A percentile compares a stretch with the other conserved stretches of the same genome.
Evolutionary conservation across 768 basidiomycete species (phyloP).

Genomic region (Porphyrellus cyaneotinctus): DNA sequence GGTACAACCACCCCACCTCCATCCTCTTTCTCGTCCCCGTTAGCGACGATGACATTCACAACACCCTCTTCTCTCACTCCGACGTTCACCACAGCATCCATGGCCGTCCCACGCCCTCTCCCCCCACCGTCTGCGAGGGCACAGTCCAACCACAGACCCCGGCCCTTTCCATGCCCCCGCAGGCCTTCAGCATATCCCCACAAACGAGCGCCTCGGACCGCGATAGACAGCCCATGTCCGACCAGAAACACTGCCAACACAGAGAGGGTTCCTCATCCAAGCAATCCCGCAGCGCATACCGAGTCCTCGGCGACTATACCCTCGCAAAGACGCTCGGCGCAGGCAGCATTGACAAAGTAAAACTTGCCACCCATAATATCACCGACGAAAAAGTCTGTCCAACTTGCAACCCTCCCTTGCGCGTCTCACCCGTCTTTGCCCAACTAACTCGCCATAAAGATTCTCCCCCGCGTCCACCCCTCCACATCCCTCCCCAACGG

Average conservation of each 20-base stretch:
- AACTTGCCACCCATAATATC: constrained; percentile 84
- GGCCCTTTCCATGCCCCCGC: constrained; percentile 77
- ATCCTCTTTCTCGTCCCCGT: no score
- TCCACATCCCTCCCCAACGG: constrained; percentile 49
- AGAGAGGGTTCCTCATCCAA: constrained; percentile 33
- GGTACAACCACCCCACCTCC: no score
- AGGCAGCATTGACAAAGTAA: constrained; percentile 99
- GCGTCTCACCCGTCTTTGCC: constrained; percentile 8
- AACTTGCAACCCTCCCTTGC: neutral
- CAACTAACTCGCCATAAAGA: constrained; percentile 92
- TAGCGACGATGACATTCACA: constrained; percentile 14
- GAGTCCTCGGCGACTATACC: constrained; percentile 90
- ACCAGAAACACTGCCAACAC: constrained; percentile 28
- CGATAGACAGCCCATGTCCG: constrained; percentile 27
- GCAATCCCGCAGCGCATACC: constrained; percentile 35
- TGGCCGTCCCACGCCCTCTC: constrained; percentile 33
- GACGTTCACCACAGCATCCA: constrained; percentile 18
- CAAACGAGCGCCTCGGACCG: constrained; percentile 32
- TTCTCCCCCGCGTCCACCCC: constrained; percentile 83
- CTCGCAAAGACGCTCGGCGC: constrained; percentile 96
- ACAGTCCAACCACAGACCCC: constrained; percentile 37
- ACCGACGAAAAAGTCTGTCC: constrained; percentile 86
- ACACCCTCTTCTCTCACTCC: constrained; percentile 1
- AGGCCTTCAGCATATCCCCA: constrained; percentile 38
- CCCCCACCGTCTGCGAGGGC: constrained; percentile 23